Evolutionary conservation across 2,329 filamentous ascomycete genomes (phyloP), one percentile per base, ranked within the genome.

Genomic region (Dactylellina haptotyla): DNA sequence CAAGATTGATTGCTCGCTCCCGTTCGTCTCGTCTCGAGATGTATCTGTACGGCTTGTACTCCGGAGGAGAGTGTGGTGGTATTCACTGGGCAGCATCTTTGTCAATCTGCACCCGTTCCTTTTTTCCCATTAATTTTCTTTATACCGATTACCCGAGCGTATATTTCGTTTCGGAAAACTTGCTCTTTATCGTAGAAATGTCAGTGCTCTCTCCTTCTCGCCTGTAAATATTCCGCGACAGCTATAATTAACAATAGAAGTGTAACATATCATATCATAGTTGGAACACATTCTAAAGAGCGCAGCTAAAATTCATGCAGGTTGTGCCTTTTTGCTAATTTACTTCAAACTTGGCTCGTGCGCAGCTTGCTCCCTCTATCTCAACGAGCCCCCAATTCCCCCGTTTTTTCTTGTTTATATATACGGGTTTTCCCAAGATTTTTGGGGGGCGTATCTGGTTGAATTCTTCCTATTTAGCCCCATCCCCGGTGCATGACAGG

Each of bases 301-400:
- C 28, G 53, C 37, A 53, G 32, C n/a, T 28, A 16, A 41, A 5
- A 48, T 37, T 63, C 67, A 72, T 72, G 67, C 67, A 65, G 39
- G 39, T 57, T 45, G 43, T 37, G 32, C 37, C 30, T 53, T 59
- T 46, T 51, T 56, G 64, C 28, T 46, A 66, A 73, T 73, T 46
- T 66, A 73, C 57, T 61, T 65, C 62, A 73, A 73, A 73, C 69
- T 73, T 73, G 69, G 69, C 69, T 73, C 69, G 69, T 73, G 69
- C 69, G 69, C 48, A 66, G 69, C 69, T 61, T 73, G 69, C 62
- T 32, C 50, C 25, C 18, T 45, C 28, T 53, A 43, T 41, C 34
- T 39, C 30, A 18, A 18, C 12, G n/a, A 18, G 18, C 16, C 41
- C 14, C 16, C 41, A 18, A 20, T 18, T 41, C 18, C 14, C 37